Conservation (phyloP, 179 eudicot genomes). For the Carnegiea gigantea region DNA sequence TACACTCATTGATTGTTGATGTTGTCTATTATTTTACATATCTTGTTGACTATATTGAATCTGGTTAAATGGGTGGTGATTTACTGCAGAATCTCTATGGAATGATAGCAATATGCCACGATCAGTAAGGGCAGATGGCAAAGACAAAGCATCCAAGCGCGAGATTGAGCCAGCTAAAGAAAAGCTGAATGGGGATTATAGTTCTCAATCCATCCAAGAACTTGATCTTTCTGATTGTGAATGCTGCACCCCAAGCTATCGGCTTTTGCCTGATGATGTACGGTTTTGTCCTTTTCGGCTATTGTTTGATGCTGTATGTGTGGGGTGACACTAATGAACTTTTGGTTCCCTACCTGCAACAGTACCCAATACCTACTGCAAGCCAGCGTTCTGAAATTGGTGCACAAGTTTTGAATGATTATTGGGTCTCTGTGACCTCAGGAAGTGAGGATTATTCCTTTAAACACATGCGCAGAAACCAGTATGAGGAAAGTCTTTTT, state of each 20-base stretch:
- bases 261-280: conserved; percentile 88
- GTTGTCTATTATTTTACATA: neutral
- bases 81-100: conserved; percentile 60
- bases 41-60: neutral
- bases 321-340: conserved; percentile 14
- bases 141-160: conserved; percentile 66
- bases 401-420: conserved; percentile 73
- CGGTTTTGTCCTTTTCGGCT: conserved; percentile 9
- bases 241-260: conserved; percentile 91
- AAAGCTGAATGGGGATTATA: conserved; percentile 64
- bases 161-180: conserved; percentile 69
- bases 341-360: conserved; percentile 23
- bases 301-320: conserved; percentile 6
- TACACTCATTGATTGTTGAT: too few species aligned
- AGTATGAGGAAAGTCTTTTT: conserved; percentile 92
- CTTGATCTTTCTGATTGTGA: conserved; percentile 90
- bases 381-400: conserved; percentile 86
- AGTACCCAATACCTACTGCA: conserved; percentile 85
- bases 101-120: conserved; percentile 56
- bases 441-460: conserved; percentile 98
- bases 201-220: conserved; percentile 84
- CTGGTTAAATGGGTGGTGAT: neutral
- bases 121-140: conserved; percentile 55
- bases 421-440: conserved; percentile 96
- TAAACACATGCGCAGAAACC: conserved; percentile 96